Base-by-base conservation (phyloP, 306 rosid species). In the Trifolium subterraneum region DNA sequence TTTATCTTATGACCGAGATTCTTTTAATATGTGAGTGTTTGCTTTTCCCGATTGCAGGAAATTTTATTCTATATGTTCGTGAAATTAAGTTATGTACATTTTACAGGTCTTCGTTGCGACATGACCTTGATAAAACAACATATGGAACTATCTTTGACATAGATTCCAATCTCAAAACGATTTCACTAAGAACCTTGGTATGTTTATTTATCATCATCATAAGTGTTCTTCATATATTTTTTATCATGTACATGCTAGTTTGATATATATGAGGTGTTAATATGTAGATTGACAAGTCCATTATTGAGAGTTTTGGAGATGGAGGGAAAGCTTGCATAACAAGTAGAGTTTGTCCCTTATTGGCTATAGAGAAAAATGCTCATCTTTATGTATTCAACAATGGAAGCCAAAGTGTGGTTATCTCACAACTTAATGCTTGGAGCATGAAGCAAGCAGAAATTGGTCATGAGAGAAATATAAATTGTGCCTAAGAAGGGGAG, bases 111-210 rank as follows among this genome's bases (percentile, higher is more conserved):
- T 91, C 97, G 15, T 71, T 82, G 83, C 18, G 88, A 54, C 50
- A 82, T 10, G 87, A 83, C 33, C 78, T 87, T 68, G 85, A 86
- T 18, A 87, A 88, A 82, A 56, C 89, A 4, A 78, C 84, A 10
- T 88, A 91, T 74, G 92, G 90, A 25, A 79, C 92, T 0, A 80
- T 86, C 47, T 80, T 88, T 39, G 79, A 77, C 73, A 8, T 88
- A 4, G 92, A 87, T 25, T 71, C 83, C n/a, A 51, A 18, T 16
- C 80, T 18, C 14, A 83, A 75, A 76, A 73, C 78, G 3, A 69
- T 91, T 68, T 85, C 94, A 63, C 84, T 91, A 15, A 84, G 94
- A 85, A 87, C 48, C 79, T 77, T 91, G 94, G 94, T 91, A 81
- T 8, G 86, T 64, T 9, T 10, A 18, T 64, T 6, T 3, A 4